Evolutionary conservation across 108 stramenopile species (phyloP), one percentile per base, ranked within the genome.

Genomic region (Mediolabrus comicus): DNA sequence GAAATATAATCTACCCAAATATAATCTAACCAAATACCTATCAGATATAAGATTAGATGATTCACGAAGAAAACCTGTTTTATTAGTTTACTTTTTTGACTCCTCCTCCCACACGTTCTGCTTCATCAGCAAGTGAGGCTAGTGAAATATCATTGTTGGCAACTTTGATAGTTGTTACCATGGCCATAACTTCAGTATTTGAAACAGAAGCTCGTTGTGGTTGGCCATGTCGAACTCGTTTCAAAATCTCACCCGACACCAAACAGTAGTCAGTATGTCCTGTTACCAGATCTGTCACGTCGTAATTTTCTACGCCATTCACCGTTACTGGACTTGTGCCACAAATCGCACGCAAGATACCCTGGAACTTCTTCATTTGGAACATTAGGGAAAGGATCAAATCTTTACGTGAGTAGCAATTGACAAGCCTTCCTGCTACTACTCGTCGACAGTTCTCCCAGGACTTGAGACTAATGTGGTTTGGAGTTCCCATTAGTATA

Each of bases 341-440:
- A 55, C 92, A 94, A 16, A 94, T 90, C 11, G 87, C 87, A 49
- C 83, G 83, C 2, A 92, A 68, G 46, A 83, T 84, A 7, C 79
- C 79, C 27, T 82, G 82, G 26, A 88, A 68, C n/a, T 95, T 70
- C 74, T 97, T 97, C 36, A 94, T 75, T 74, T 87, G 92, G 71
- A 94, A 94, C 92, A 94, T 86, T 8, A 97, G 74, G 5, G 91
- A 92, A 10, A 99, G 69, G 68, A 99, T 87, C 72, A 90, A 87
- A 72, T 99, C 98, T 54, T 85, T 92, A 2, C 83, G 68, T 10
- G 87, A 86, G 79, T 94, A 98, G 59, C 92, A 94, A 64, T 99
- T 99, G 14, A 99, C 89, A n/a, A 98, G 65, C 34, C 97, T 73
- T 4, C 96, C 97, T 16, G 91, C 86, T 22, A 97, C 97, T 22